Evolutionary conservation across 306 rosid species (phyloP), one percentile per base, ranked within the genome.

Genomic region (Alnus glutinosa): DNA sequence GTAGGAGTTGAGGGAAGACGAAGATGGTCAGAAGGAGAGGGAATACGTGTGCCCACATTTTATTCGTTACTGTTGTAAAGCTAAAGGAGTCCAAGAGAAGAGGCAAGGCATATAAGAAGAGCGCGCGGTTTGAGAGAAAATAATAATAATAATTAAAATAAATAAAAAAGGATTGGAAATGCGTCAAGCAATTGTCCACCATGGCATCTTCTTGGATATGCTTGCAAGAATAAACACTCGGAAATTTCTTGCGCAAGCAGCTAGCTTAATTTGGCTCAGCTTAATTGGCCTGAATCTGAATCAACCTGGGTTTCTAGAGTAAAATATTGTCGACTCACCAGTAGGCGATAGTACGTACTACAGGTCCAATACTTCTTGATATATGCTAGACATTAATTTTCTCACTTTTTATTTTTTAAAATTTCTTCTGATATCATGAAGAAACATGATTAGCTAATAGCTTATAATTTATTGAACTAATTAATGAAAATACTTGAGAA

Each of bases 101-200:
- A 62, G 4, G 6, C n/a, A 58, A 42, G 4, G 47, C 34, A 37
- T 36, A 32, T 14, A 15, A 9, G 30, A 54, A 42, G 46, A 71
- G 81, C 47, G 7, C 28, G 28, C 2, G 55, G 50, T 47, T 83
- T 49, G 76, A 30, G 57, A 23, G 28, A 23, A 23, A 23, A 23
- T 23, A 23, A 23, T 23, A 23, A 23, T 23, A 23, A 23, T 23
- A 23, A 23, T 23, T 23, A 23, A 23, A 23, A 23, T 23, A 23
- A 23, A 9, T 28, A 23, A 23, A 28, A 11, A 3, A 0, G 19
- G 63, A 13, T 57, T 76, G 75, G 78, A 81, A 81, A 70, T 78
- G 81, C 85, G 85, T 85, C 72, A 85, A 81, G 83, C 50, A 81
- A 81, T 46, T 54, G 36, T 12, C 52, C 14, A 49, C 52, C 18